Evolutionary conservation across 2,329 filamentous ascomycete species (phyloP), one percentile per base, ranked within the genome.

Genomic region (Colletotrichum sp.): DNA sequence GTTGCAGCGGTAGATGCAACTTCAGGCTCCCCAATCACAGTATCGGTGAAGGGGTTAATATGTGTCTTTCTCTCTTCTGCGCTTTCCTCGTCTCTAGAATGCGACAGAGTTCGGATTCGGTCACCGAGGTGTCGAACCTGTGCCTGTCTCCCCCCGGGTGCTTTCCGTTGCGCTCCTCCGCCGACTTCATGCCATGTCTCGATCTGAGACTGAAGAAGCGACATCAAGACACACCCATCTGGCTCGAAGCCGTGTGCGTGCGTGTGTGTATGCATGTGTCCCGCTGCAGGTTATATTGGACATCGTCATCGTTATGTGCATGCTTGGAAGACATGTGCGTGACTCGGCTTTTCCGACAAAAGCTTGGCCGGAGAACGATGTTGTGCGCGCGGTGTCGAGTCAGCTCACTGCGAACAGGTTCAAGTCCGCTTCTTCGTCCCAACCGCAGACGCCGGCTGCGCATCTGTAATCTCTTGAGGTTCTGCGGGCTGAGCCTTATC

Each of bases 401-500:
- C 69, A 68, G 63, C 57, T 52, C n/a, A 39, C n/a, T 25, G 48
- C 28, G 32, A n/a, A 48, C 32, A 60, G 48, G 39, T 48, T 55
- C 34, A 8, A 34, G 44, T 12, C 52, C 25, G 39, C 32, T 44
- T 39, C 63, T 59, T 30, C 70, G 32, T 75, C 70, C 64, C 69
- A 68, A 59, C 55, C 25, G 16, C 28, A 61, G 16, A 34, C 39
- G 39, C 39, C 39, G 39, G 39, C 60, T 13, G 13, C 27, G n/a
- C 16, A 22, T 66, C 60, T 61, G 44, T 39, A 25, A 32, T 64
- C 32, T 44, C 39, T 34, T 28, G 39, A 60, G 34, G 32, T 73
- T 64, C 34, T 68, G 64, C 70, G 59, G 61, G 48, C n/a, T 68
- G 70, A 34, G 59, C 59, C 70, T 68, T 73, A 59, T 65, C 73